Evolutionary conservation across 345 rosid species (phyloP).

Genomic region (Eucalyptus pumila): DNA sequence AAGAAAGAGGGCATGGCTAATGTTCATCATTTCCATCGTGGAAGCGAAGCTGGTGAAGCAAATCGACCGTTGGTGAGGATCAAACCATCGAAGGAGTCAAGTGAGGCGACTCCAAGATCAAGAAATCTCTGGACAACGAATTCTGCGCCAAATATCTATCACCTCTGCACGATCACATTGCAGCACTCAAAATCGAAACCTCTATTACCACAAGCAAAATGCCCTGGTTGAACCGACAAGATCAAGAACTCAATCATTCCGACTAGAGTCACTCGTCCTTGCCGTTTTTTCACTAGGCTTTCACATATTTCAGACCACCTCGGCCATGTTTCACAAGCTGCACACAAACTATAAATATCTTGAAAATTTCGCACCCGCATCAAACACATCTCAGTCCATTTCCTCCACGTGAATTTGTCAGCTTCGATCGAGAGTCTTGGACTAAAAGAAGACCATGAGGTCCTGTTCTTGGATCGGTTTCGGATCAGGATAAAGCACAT

Average conservation of each 20-base stretch:
- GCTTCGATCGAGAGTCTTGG: background rate
- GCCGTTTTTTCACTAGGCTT: slow-evolving; percentile 32
- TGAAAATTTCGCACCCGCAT: background rate
- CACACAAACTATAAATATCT: background rate
- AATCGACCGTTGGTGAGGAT: background rate
- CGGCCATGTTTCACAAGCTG: background rate
- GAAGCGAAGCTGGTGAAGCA: background rate
- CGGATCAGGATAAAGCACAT: background rate
- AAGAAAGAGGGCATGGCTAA: background rate
- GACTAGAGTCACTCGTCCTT: background rate
- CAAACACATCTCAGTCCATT: background rate
- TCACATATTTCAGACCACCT: slow-evolving; percentile 3
- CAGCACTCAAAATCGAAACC: background rate
- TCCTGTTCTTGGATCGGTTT: background rate
- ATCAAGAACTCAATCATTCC: background rate
- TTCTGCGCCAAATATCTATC: background rate
- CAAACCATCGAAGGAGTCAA: background rate
- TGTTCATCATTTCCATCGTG: background rate
- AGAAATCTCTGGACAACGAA: background rate
- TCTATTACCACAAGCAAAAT: background rate
- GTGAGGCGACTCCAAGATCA: background rate
- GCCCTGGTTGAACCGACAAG: background rate
- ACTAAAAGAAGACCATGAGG: background rate
- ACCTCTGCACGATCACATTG: background rate
- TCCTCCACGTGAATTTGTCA: background rate